Evolutionary conservation across 352 stramenopile genomes (phyloP).

Genomic region (Pythium monospermum): DNA sequence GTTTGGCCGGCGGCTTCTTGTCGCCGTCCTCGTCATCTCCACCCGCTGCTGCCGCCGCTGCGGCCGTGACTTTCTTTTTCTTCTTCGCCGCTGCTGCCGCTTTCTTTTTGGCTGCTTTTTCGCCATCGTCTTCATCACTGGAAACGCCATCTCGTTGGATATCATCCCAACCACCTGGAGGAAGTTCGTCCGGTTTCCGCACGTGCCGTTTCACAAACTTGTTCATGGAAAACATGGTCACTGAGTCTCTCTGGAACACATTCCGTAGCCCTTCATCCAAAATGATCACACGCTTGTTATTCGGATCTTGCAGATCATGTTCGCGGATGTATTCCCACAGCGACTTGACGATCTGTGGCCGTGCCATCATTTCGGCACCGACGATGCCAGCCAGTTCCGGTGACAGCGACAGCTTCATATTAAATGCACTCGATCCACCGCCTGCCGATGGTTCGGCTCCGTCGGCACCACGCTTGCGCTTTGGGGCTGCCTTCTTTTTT

Average conservation of each 20-base stretch:
- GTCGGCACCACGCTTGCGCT: conserved; percentile 37
- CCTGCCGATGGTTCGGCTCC: neutral
- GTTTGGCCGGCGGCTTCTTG: conserved; percentile 58
- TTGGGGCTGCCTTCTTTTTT: conserved; percentile 55
- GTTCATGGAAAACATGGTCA: conserved; percentile 90
- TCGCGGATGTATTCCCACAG: conserved; percentile 96
- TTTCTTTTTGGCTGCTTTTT: conserved; percentile 64
- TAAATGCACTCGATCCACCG: conserved; percentile 53
- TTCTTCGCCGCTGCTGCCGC: conserved; percentile 44
- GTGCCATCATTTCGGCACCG: conserved; percentile 75
- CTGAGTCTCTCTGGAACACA: conserved; percentile 76
- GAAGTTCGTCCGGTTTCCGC: conserved; percentile 62
- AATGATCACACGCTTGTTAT: conserved; percentile 91
- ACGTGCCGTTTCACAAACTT: conserved; percentile 87
- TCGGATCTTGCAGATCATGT: conserved; percentile 93
- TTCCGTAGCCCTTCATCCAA: conserved; percentile 81
- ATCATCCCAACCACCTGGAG: conserved; percentile 59
- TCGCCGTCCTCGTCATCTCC: conserved; percentile 40
- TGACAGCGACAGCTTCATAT: conserved; percentile 66
- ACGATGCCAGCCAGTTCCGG: conserved; percentile 82
- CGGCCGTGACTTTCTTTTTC: conserved; percentile 37
- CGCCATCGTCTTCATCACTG: conserved; percentile 69
- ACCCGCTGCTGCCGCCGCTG: too few species aligned
- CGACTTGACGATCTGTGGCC: conserved; percentile 93
- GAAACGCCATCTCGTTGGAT: conserved; percentile 75